These are phyloP conservation scores for Aspergillus cavernicola DNA, from an alignment of 495 filamentous ascomycete species.

Conservation along the genomic window DNA sequence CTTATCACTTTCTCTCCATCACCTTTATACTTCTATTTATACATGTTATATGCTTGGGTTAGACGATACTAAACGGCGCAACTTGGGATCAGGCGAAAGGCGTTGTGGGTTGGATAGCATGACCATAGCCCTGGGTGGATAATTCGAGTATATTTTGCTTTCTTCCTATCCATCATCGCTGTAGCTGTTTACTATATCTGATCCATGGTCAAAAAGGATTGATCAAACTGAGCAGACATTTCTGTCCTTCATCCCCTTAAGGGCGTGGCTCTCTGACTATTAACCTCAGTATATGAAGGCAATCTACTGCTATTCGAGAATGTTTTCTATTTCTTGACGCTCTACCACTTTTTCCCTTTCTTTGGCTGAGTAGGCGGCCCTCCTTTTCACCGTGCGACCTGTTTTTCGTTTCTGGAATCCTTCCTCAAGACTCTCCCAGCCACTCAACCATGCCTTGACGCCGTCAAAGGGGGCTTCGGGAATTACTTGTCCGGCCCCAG, in stretches of 20 bases:
- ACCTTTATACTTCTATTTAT: constrained; percentile 12
- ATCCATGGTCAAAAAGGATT: not conserved
- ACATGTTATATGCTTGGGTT: constrained; percentile 32
- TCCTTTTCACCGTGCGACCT: constrained; percentile 22
- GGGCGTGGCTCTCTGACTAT: too few relatives aligned
- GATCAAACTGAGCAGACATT: not conserved
- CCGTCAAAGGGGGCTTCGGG: constrained; percentile 34
- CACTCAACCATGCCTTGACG: constrained; percentile 39
- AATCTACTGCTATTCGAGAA: too few relatives aligned
- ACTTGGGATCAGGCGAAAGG: constrained; percentile 25
- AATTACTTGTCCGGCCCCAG: too few relatives aligned
- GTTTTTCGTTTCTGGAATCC: constrained; percentile 28
- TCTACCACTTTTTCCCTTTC: too few relatives aligned
- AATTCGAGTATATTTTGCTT: constrained; percentile 8
- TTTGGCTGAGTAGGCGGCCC: too few relatives aligned
- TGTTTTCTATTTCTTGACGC: too few relatives aligned
- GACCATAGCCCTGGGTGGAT: constrained; percentile 22
- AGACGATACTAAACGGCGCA: constrained; percentile 38
- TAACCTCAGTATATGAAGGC: too few relatives aligned
- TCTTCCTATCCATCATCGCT: constrained; percentile 4
- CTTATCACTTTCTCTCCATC: not conserved
- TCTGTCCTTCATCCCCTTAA: not conserved
- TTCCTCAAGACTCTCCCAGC: constrained; percentile 40
- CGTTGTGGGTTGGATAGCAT: constrained; percentile 31
- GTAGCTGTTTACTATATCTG: constrained; percentile 2